phyloP scores from a whole-genome alignment of 208 protist species.

The Novymonas esmeraldas region DNA sequence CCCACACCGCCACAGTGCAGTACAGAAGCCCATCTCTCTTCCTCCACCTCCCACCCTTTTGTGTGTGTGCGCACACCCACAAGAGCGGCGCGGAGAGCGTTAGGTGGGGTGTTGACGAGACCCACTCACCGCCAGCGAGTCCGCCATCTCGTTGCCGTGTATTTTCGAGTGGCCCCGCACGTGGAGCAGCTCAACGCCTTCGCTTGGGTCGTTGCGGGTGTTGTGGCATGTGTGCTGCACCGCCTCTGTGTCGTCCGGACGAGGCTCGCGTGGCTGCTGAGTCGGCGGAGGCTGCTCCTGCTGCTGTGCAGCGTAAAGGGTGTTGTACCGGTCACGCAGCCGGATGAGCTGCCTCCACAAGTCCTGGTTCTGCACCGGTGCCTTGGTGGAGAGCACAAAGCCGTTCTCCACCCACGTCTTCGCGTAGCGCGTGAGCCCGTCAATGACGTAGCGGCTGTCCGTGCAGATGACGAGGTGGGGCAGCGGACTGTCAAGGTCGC shows the following conservation, averaged over 20 bases:
- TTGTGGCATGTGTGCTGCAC: constrained; percentile 27
- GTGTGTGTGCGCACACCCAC: neutral
- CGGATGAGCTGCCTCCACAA: constrained; percentile 59
- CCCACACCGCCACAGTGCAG: too few species aligned
- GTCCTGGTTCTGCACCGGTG: constrained; percentile 65
- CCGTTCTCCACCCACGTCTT: constrained; percentile 59
- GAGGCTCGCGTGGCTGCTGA: constrained; percentile 6
- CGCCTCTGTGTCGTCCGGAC: neutral
- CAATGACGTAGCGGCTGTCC: constrained; percentile 82
- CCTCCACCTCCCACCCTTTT: too few species aligned
- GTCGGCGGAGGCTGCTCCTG: neutral
- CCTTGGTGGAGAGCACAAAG: constrained; percentile 49
- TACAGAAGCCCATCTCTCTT: too few species aligned
- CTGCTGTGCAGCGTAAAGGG: constrained; percentile 44
- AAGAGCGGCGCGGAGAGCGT: too few species aligned
- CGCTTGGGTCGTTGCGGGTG: constrained; percentile 34
- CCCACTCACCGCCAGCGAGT: constrained; percentile 54
- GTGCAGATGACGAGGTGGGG: constrained; percentile 61
- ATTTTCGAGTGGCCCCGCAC: constrained; percentile 73
- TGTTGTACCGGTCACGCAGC: constrained; percentile 52
- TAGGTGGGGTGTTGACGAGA: constrained; percentile 17
- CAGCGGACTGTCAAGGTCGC: constrained; percentile 26
- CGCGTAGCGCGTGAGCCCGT: constrained; percentile 58
- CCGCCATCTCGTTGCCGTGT: constrained; percentile 76
- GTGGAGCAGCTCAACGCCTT: constrained; percentile 58